Conservation (phyloP, 176 grass and related monocot genomes). For the Rhynchospora pubera region DNA sequence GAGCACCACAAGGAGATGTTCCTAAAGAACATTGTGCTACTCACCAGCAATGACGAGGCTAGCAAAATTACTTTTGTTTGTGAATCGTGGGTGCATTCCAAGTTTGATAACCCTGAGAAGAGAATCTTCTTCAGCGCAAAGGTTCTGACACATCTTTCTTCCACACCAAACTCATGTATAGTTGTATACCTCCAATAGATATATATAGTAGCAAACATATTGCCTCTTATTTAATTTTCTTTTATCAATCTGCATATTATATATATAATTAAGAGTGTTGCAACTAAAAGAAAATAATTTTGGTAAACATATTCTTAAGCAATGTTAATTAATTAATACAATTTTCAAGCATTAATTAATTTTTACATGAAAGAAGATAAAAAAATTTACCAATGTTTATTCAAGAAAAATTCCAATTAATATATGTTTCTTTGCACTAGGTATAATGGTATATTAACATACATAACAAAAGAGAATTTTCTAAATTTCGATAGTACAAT, state of each 20-base stretch:
- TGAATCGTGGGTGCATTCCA: slow-evolving; percentile 75
- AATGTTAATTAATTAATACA: no score
- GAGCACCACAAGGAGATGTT: slow-evolving; percentile 81
- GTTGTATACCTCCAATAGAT: not conserved
- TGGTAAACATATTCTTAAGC: no score
- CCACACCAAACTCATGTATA: not conserved
- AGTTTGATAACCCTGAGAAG: slow-evolving; percentile 46
- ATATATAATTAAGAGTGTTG: no score
- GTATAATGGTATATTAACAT: not conserved
- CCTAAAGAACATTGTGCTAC: slow-evolving; percentile 49
- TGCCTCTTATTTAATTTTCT: not conserved
- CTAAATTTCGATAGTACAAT: not conserved
- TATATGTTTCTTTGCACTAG: not conserved
- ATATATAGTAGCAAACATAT: not conserved
- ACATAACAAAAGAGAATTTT: not conserved
- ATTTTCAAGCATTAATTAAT: no score
- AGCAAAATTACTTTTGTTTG: slow-evolving; percentile 38
- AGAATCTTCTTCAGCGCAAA: slow-evolving; percentile 57
- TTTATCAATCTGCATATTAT: not conserved
- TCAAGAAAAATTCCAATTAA: no score
- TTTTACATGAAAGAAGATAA: no score
- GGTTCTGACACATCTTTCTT: slow-evolving; percentile 17
- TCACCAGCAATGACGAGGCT: slow-evolving; percentile 24
- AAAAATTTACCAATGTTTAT: no score
- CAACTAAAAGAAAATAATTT: no score